Evolutionary conservation across 2,329 filamentous ascomycete genomes (phyloP).

Genomic region (Teratosphaeria zuluensis): DNA sequence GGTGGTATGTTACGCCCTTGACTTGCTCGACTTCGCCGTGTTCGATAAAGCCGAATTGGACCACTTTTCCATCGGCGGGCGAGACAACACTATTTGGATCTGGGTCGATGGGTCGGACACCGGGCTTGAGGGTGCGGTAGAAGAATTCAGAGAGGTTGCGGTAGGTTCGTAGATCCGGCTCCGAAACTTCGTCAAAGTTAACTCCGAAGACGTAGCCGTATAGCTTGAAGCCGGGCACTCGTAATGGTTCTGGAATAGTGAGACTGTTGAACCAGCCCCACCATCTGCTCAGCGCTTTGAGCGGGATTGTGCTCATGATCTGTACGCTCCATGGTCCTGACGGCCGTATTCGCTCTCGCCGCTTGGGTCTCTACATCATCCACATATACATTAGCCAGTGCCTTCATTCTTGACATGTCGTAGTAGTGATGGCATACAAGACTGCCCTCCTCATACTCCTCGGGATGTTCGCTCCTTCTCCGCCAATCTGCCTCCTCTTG

Average conservation of each 20-base stretch:
- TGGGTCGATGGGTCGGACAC: constrained; percentile 72
- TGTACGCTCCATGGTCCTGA: constrained; percentile 88
- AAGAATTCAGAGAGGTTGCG: constrained; percentile 95
- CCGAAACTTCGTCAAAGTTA: constrained; percentile 74
- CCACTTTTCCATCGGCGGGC: constrained; percentile 79
- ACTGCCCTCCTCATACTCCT: constrained; percentile 37
- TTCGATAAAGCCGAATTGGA: constrained; percentile 87
- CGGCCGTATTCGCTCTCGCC: constrained; percentile 58
- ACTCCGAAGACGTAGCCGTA: constrained; percentile 91
- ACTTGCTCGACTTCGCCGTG: constrained; percentile 95
- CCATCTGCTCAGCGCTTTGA: constrained; percentile 79
- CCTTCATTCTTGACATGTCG: not conserved
- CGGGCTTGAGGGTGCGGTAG: constrained; percentile 88
- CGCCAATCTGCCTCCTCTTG: constrained; percentile 37
- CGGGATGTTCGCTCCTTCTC: constrained; percentile 15
- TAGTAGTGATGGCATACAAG: constrained; percentile 6
- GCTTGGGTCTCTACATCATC: constrained; percentile 32
- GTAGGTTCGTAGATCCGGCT: constrained; percentile 80
- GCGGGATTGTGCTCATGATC: constrained; percentile 82
- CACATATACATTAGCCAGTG: not conserved
- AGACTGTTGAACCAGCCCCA: constrained; percentile 92
- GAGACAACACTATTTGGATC: constrained; percentile 72
- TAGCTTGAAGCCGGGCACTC: constrained; percentile 81
- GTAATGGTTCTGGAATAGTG: constrained; percentile 75
- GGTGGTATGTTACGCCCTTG: constrained; percentile 94